Conservation (phyloP, 2,329 filamentous ascomycete species). For the Epicoccum sorghinum region DNA sequence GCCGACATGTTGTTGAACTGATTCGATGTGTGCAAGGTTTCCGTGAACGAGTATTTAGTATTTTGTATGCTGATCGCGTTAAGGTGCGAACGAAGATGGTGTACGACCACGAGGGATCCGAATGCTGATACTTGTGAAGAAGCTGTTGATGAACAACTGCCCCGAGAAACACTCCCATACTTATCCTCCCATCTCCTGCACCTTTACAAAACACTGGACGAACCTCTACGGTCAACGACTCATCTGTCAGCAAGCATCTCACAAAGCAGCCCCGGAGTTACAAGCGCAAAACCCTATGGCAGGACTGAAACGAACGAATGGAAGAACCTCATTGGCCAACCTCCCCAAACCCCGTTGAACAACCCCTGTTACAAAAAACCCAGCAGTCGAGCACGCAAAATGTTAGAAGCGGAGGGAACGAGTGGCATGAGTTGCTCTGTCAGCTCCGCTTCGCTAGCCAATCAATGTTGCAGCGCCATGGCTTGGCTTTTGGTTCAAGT, state of each 20-base stretch:
- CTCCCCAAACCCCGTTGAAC: neutral
- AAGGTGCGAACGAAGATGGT: neutral
- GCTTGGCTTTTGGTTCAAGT: neutral
- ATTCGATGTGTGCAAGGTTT: neutral
- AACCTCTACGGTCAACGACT: neutral
- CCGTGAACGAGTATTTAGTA: too few relatives aligned
- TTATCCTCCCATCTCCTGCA: neutral
- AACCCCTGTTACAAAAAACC: neutral
- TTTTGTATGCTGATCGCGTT: neutral
- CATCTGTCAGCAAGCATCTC: slow-evolving; percentile 12
- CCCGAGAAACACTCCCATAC: neutral
- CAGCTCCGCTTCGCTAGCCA: neutral
- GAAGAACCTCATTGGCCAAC: neutral
- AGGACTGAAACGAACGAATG: neutral
- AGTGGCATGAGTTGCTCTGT: slow-evolving; percentile 5
- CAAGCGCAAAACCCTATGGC: neutral
- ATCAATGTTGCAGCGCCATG: neutral
- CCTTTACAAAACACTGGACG: neutral
- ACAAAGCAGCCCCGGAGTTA: slow-evolving; percentile 12
- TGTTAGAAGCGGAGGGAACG: neutral
- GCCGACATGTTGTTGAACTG: slow-evolving; percentile 37
- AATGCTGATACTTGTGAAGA: neutral
- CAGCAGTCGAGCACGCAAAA: slow-evolving; percentile 1
- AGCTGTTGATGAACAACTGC: neutral
- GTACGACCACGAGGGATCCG: neutral